A percentile compares a stretch with the other conserved stretches of the same genome.
Conservation (phyloP, 169 alveolate species). For the Toxoplasma gondii region DNA sequence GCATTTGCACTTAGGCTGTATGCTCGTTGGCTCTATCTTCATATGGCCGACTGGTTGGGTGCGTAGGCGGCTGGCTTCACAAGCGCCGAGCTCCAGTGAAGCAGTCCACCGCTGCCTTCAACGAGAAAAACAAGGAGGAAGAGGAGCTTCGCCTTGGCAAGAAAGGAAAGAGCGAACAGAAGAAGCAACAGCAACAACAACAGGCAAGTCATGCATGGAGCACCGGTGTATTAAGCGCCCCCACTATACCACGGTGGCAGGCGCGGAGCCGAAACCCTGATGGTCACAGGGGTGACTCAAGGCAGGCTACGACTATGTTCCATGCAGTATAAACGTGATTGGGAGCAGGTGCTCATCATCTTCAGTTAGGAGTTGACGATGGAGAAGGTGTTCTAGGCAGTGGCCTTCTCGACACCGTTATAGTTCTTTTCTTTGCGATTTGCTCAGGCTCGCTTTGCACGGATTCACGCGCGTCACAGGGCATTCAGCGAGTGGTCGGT, state of each 20-base stretch:
- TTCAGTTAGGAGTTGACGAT: too few species aligned
- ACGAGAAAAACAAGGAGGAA: constrained; percentile 60
- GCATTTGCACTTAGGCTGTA: too few species aligned
- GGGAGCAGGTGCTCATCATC: too few species aligned
- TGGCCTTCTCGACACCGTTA: too few species aligned
- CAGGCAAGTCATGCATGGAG: constrained; percentile 22
- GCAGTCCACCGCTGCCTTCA: constrained; percentile 63
- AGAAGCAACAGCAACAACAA: constrained; percentile 65
- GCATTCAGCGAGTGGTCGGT: constrained; percentile 92
- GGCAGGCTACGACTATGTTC: not conserved
- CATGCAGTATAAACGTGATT: not conserved
- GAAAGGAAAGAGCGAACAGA: constrained; percentile 65
- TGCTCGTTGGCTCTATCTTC: not conserved
- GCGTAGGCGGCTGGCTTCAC: constrained; percentile 60
- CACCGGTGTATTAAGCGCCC: not conserved
- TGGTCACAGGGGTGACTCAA: too few species aligned
- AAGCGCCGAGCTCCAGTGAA: constrained; percentile 55
- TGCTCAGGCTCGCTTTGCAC: constrained; percentile 78
- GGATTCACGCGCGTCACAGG: constrained; percentile 86
- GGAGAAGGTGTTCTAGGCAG: too few species aligned
- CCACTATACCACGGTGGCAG: not conserved
- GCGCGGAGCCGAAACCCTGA: too few species aligned
- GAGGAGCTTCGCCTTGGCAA: constrained; percentile 58
- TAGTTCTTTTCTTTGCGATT: not conserved
- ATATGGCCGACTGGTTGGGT: not conserved